Evolutionary conservation across 495 filamentous ascomycete genomes (phyloP).

Genomic region (Annulohypoxylon moriforme): DNA sequence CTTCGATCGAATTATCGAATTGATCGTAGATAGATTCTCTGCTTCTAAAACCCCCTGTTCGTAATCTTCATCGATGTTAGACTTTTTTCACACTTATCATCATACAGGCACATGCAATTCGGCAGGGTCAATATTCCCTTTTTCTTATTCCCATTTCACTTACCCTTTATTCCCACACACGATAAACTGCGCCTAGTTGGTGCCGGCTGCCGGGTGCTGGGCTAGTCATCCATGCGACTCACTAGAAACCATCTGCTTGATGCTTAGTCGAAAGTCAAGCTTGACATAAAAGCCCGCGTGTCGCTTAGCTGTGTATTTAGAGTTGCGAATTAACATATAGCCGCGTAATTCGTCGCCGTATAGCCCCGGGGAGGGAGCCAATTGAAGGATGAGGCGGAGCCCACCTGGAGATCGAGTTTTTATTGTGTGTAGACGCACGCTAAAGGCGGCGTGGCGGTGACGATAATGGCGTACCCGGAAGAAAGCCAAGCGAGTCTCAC

Average conservation of each 20-base stretch:
- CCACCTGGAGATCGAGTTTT: conserved; percentile 3
- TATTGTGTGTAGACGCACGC: background rate
- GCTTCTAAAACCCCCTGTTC: background rate
- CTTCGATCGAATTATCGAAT: background rate
- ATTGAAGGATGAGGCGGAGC: conserved; percentile 31
- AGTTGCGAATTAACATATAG: conserved; percentile 23
- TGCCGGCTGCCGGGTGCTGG: too few relatives aligned
- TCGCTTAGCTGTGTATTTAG: conserved; percentile 2
- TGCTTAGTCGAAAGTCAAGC: conserved; percentile 9
- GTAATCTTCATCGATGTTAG: background rate
- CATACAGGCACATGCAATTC: background rate
- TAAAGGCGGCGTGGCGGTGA: conserved; percentile 16
- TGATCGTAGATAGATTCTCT: background rate
- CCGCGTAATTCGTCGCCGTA: conserved; percentile 28
- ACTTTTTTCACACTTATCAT: background rate
- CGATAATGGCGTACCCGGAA: background rate
- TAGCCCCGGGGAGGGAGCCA: conserved; percentile 2
- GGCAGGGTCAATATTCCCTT: background rate
- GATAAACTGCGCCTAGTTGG: background rate
- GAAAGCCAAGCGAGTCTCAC: background rate
- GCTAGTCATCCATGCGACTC: background rate
- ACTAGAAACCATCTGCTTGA: background rate
- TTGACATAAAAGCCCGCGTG: conserved; percentile 1
- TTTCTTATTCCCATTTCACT: too few relatives aligned
- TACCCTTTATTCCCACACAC: background rate